Conservation (phyloP, 768 basidiomycete species). For the Phlegmacium glaucopus region DNA sequence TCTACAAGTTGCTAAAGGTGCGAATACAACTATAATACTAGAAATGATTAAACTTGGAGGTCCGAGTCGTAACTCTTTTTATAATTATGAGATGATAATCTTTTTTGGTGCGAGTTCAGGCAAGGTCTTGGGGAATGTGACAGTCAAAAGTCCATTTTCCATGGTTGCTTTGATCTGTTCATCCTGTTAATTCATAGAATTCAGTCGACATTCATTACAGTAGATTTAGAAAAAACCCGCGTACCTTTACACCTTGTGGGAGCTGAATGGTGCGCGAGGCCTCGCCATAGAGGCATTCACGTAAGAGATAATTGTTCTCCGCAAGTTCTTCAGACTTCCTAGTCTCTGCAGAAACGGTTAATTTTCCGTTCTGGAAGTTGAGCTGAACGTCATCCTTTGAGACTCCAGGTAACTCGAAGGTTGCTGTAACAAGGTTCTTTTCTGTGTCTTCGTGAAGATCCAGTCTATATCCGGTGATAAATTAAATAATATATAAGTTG, state of each 20-base stretch:
- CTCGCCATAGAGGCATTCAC: conserved; percentile 46
- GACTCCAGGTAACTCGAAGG: conserved; percentile 57
- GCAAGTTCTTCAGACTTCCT: conserved; percentile 30
- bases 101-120: too few species aligned
- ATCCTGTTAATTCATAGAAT: too few species aligned
- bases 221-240: conserved; percentile 11
- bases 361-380: conserved; percentile 45
- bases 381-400: conserved; percentile 47
- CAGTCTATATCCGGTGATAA: conserved; percentile 34
- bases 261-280: conserved; percentile 47
- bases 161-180: too few species aligned
- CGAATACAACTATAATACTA: too few species aligned
- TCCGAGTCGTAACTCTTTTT: too few species aligned
- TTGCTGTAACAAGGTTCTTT: conserved; percentile 46
- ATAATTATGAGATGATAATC: too few species aligned
- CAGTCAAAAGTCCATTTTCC: too few species aligned
- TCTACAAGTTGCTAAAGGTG: too few species aligned
- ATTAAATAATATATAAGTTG: not conserved
- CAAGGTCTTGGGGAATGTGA: too few species aligned
- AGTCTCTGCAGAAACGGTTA: conserved; percentile 51
- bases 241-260: conserved; percentile 50
- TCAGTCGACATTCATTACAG: too few species aligned
- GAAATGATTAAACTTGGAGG: too few species aligned
- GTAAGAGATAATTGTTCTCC: conserved; percentile 36
- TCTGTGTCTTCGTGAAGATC: conserved; percentile 50